Evolutionary conservation across 495 filamentous ascomycete species (phyloP), one percentile per base, ranked within the genome.

Genomic region (Trypethelium eluteriae): DNA sequence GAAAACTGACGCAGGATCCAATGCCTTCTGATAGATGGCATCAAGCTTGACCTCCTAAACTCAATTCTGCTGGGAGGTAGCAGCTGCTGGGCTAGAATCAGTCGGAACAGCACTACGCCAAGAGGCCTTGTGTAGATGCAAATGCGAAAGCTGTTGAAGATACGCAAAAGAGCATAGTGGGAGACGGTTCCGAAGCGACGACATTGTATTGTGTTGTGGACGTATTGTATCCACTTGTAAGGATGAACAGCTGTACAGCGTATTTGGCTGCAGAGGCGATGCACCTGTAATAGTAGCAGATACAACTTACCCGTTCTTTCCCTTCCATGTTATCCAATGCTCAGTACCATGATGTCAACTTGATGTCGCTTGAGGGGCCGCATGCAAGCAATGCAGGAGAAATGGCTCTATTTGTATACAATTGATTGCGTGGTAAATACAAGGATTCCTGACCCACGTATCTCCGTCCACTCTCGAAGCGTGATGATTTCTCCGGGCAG

Each of bases 331-430:
- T 7, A 35, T 35, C 14, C 7, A 6, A 59, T 44, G 32, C 32
- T 59, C 32, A 59, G 3, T 14, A 7, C 34, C 5, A 36, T 10
- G 5, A 18, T 35, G 11, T 7, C 7, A 9, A 3, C 7, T 18
- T 59, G 34, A 18, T 59, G 53, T n/a, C 10, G 18, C 36, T 14
- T 34, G 5, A 59, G 25, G 25, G 25, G 25, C 25, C 25, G 25
- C 25, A 59, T 7, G 14, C 34, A 59, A 59, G 25, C 5, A 59
- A 53, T 9, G 11, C 11, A 59, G 7, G 3, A 1, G n/a, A 59
- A 59, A 59, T 59, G 25, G 36, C 18, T 59, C 53, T 59, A 59
- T 59, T 59, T 34, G 25, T 59, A 32, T 59, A 59, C 53, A 59
- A 14, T 59, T 34, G 7, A 32, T 35, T 7, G 53, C 5, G 18